phyloP scores from a whole-genome alignment of 1,284 basidiomycete species.

The Malassezia restricta region DNA sequence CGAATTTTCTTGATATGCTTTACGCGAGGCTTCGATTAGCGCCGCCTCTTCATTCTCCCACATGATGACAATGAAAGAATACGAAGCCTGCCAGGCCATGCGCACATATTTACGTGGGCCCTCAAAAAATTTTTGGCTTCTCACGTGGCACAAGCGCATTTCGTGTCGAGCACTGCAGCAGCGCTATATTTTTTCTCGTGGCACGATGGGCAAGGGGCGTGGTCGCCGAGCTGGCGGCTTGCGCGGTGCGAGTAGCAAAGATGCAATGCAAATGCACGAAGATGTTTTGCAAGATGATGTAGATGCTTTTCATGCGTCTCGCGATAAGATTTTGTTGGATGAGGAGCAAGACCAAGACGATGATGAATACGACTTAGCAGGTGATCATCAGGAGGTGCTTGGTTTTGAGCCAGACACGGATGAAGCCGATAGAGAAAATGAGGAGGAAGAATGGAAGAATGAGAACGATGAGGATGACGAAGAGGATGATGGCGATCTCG shows the following conservation, averaged over 20 bases:
- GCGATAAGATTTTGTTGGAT: constrained; percentile 65
- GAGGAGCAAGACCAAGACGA: constrained; percentile 23
- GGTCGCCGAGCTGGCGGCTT: neutral
- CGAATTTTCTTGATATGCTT: neutral
- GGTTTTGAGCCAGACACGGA: constrained; percentile 42
- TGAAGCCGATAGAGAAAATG: constrained; percentile 17
- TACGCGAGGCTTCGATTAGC: constrained; percentile 9
- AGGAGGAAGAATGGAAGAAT: constrained; percentile 37
- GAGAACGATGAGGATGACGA: constrained; percentile 41
- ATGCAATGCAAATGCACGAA: neutral
- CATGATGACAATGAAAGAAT: neutral
- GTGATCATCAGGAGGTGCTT: constrained; percentile 25
- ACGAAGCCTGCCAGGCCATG: neutral
- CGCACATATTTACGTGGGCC: neutral
- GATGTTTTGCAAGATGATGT: constrained; percentile 33
- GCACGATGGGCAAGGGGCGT: constrained; percentile 1
- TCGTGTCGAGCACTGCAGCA: neutral
- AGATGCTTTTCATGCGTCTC: constrained; percentile 43
- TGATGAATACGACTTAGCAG: constrained; percentile 28
- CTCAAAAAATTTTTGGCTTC: constrained; percentile 1
- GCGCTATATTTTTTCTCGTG: neutral
- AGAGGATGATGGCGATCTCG: constrained; percentile 11
- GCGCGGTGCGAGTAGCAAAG: neutral
- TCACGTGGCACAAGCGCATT: constrained; percentile 7
- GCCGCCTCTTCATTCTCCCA: constrained; percentile 4